Conservation (phyloP, 2,329 filamentous ascomycete species). For the Scorias spongiosa region DNA sequence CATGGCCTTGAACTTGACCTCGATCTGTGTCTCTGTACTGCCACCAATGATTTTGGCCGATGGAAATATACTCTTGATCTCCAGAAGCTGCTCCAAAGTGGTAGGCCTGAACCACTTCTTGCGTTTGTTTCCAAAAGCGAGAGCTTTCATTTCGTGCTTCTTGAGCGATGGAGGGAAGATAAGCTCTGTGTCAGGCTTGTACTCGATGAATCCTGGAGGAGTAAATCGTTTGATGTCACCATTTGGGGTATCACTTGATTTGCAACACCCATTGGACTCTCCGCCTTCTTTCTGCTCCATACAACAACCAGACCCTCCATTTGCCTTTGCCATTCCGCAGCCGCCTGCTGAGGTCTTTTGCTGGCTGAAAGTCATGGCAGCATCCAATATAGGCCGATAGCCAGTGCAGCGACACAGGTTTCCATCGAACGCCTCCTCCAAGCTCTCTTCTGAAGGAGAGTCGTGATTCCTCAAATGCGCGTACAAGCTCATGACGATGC, state of each 20-base stretch:
- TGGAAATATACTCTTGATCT: constrained; percentile 77
- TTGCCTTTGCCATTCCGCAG: constrained; percentile 41
- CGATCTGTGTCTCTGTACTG: constrained; percentile 94
- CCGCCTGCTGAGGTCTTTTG: constrained; percentile 33
- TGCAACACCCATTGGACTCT: constrained; percentile 5
- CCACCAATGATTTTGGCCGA: constrained; percentile 89
- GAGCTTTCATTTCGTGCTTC: constrained; percentile 64
- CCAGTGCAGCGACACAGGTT: constrained; percentile 93
- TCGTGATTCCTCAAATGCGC: constrained; percentile 76
- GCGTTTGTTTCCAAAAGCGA: constrained; percentile 85
- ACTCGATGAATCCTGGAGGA: constrained; percentile 82
- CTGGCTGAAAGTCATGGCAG: constrained; percentile 71
- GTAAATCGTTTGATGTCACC: constrained; percentile 50
- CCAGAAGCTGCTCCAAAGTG: constrained; percentile 70
- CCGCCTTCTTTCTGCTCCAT: constrained; percentile 17
- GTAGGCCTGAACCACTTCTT: constrained; percentile 90
- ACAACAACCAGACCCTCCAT: constrained; percentile 55
- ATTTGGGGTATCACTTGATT: constrained; percentile 29
- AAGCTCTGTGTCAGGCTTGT: constrained; percentile 82
- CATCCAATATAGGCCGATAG: constrained; percentile 85
- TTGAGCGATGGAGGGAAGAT: constrained; percentile 82
- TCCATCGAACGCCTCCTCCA: constrained; percentile 94
- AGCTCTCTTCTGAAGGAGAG: constrained; percentile 59
- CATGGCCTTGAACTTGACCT: constrained; percentile 94
- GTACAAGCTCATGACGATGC: constrained; percentile 95